These are phyloP conservation scores for Cadophora sp. DNA, from an alignment of 2,329 filamentous ascomycete species.

Conservation along the genomic window DNA sequence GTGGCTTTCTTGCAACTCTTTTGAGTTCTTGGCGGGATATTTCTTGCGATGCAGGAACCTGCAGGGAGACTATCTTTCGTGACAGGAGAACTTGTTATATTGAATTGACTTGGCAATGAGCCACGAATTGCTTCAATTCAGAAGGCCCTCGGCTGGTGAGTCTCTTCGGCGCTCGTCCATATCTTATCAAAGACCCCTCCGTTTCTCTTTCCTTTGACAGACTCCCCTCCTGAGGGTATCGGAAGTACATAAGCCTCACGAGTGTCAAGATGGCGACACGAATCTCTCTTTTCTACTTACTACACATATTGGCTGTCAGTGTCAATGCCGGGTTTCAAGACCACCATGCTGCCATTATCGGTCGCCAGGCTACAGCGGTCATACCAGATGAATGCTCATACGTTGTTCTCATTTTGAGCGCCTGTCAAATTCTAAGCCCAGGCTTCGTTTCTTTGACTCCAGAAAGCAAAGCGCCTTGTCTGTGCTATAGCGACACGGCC, in stretches of 20 bases:
- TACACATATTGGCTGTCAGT: background rate
- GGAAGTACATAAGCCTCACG: background rate
- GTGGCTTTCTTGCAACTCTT: slow-evolving; percentile 3
- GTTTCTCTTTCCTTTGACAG: background rate
- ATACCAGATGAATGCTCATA: background rate
- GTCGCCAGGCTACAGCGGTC: background rate
- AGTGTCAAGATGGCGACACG: background rate
- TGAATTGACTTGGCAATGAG: background rate
- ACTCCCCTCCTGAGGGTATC: too few relatives aligned
- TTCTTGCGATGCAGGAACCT: background rate
- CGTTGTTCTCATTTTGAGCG: background rate
- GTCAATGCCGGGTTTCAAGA: slow-evolving; percentile 5
- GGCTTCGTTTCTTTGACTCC: background rate
- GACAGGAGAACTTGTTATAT: background rate
- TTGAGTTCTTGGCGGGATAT: slow-evolving; percentile 5
- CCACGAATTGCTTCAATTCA: background rate
- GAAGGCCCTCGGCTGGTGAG: background rate
- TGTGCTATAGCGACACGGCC: slow-evolving; percentile 5
- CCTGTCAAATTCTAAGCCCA: slow-evolving; percentile 4
- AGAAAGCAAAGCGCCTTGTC: slow-evolving; percentile 8
- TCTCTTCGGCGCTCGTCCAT: background rate
- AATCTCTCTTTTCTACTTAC: background rate
- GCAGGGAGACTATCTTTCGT: background rate
- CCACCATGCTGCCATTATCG: background rate
- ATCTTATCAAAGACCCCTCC: background rate